A percentile compares a stretch with the other conserved stretches of the same genome.
These are phyloP conservation scores for Colletotrichum incanum DNA, from an alignment of 2,329 filamentous ascomycete species.

Conservation along the genomic window DNA sequence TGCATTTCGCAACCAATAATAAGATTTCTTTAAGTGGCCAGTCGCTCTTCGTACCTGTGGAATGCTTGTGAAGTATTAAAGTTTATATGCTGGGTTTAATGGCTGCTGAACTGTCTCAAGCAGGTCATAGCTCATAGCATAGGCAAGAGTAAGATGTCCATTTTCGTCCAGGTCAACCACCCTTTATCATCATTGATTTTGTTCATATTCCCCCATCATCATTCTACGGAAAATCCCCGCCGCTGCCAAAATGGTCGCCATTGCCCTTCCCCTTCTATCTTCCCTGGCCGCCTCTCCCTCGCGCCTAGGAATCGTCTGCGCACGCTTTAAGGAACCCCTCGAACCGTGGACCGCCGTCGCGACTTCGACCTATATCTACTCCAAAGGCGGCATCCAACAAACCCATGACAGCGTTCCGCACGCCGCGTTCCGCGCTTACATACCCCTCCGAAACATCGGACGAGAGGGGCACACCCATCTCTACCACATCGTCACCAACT, in stretches of 20 bases:
- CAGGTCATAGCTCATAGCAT: neutral
- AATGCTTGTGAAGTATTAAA: neutral
- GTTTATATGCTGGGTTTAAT: neutral
- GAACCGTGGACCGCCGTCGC: conserved; percentile 37
- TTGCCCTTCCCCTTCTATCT: conserved; percentile 1
- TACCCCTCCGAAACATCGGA: conserved; percentile 35
- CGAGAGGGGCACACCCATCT: conserved; percentile 41
- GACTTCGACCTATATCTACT: conserved; percentile 38
- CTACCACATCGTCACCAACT: conserved; percentile 34
- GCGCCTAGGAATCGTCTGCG: conserved; percentile 37
- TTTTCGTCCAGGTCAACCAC: neutral
- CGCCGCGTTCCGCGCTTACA: conserved; percentile 39
- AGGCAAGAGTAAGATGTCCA: neutral
- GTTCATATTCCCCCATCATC: neutral
- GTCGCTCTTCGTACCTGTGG: no score
- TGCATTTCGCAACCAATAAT: no score
- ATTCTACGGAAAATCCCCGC: neutral
- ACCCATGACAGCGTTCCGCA: conserved; percentile 37
- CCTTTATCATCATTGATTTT: neutral
- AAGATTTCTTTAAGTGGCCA: neutral
- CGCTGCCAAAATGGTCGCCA: neutral
- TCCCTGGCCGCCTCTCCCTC: neutral
- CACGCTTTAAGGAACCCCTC: conserved; percentile 41
- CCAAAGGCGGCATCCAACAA: conserved; percentile 38
- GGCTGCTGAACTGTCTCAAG: neutral